Evolutionary conservation across 2,329 filamentous ascomycete genomes (phyloP).

Genomic region (Capronia americana): DNA sequence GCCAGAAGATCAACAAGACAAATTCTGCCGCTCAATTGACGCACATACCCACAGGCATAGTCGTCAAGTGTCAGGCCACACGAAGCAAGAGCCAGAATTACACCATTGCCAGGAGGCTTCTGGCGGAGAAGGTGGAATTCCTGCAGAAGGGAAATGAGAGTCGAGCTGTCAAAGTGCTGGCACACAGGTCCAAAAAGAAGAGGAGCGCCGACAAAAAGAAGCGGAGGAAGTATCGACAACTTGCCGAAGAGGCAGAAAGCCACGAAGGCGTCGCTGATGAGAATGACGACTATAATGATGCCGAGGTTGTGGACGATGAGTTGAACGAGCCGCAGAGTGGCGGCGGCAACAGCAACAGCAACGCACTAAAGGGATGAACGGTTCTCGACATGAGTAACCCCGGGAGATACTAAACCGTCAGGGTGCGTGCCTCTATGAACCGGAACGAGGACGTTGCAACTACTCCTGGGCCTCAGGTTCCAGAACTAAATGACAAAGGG

Average conservation of each 20-base stretch:
- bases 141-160: constrained; percentile 74
- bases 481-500: neutral
- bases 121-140: constrained; percentile 80
- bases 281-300: constrained; percentile 25
- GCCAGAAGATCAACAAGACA: constrained; percentile 98
- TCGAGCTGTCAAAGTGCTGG: constrained; percentile 80
- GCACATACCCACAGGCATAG: constrained; percentile 86
- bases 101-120: constrained; percentile 77
- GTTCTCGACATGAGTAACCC: neutral
- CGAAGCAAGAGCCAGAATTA: constrained; percentile 86
- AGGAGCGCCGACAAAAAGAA: constrained; percentile 53
- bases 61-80: constrained; percentile 93
- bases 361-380: neutral
- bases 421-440: neutral
- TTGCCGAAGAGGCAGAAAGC: constrained; percentile 43
- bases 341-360: neutral
- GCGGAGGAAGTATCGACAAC: constrained; percentile 51
- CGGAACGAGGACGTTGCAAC: neutral
- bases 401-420: neutral
- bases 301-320: neutral
- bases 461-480: neutral
- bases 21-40: constrained; percentile 92
- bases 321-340: neutral
- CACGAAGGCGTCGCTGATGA: constrained; percentile 26
- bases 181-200: constrained; percentile 72